Percentiles rank a stretch among this genome's conserved stretches.
Conservation (phyloP, 495 filamentous ascomycete species). For the Xylaria flabelliformis region DNA sequence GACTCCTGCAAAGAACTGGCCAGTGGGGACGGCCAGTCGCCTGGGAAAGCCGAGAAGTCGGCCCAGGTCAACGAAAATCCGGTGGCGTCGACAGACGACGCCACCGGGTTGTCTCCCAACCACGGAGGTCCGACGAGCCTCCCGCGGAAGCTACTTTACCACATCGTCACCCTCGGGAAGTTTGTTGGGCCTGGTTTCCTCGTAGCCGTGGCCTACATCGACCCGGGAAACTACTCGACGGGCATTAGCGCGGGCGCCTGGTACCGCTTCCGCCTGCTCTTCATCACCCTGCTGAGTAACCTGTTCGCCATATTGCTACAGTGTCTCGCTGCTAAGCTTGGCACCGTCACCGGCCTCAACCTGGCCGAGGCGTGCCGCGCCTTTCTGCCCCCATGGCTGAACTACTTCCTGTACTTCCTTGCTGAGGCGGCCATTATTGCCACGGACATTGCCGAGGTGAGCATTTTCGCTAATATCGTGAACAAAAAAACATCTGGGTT, state of each 20-base stretch:
- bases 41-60: constrained; percentile 13
- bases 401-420: constrained; percentile 73
- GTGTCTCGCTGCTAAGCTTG: constrained; percentile 81
- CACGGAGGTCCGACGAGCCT: constrained; percentile 28
- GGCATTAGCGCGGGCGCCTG: constrained; percentile 77
- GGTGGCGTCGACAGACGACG: constrained; percentile 5
- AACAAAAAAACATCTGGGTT: no score
- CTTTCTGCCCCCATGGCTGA: constrained; percentile 79
- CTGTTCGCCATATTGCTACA: constrained; percentile 85
- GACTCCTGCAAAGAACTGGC: constrained; percentile 22
- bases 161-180: constrained; percentile 67
- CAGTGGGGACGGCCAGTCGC: constrained; percentile 28
- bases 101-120: neutral
- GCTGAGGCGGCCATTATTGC: constrained; percentile 84
- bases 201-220: constrained; percentile 76
- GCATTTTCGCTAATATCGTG: neutral
- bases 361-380: constrained; percentile 78
- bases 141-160: constrained; percentile 39
- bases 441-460: constrained; percentile 84
- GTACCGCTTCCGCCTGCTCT: constrained; percentile 72
- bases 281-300: constrained; percentile 83
- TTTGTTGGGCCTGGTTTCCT: constrained; percentile 91
- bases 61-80: constrained; percentile 22
- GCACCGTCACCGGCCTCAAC: constrained; percentile 84
- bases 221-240: constrained; percentile 86